Evolutionary conservation across 2,329 filamentous ascomycete genomes (phyloP), one percentile per base, ranked within the genome.

Genomic region (Exutisphaerella laricina): DNA sequence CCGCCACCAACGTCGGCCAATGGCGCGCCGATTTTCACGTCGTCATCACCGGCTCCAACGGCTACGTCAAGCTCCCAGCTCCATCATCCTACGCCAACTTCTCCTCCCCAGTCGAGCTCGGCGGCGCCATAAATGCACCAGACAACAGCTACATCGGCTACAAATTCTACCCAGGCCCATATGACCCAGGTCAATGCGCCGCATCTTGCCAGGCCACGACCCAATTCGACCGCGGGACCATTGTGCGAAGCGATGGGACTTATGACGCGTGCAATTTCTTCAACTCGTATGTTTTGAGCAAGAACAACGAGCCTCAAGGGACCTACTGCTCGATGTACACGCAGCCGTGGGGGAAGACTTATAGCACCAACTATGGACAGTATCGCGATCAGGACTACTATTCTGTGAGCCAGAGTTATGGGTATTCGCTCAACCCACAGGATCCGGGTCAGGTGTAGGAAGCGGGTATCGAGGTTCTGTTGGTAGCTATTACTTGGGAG

Each of bases 21-120:
- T 59, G 45, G 41, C 58, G 62, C 7, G 51, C 45, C 20, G 32
- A 53, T 14, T 61, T 71, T 62, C 53, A 61, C 7, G 63, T 70
- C 26, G 60, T 66, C 23, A 66, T 71, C 32, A 60, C 67, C 16
- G 69, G 63, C n/a, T 68, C 64, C 28, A 70, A 71, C 41, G 69
- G 66, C 5, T 58, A 54, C 53, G 51, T 49, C 43, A 54, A 54
- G 33, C 41, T 46, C 21, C 45, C 50, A 26, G 35, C 48, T 16
- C 54, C 53, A 2, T 41, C 48, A 12, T 21, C 50, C 14, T 43
- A 45, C 18, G 31, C 34, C 31, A 42, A 44, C 22, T 57, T 50
- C 51, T 50, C 42, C 17, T 60, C 58, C 21, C 64, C 64, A 1
- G 41, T 47, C 3, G 48, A 52, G 36, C 55, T 65, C 14, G 50